A percentile compares a stretch with the other conserved stretches of the same genome.
phyloP scores from a whole-genome alignment of 1,284 basidiomycete genomes.

The Ceratobasidium sp. region DNA sequence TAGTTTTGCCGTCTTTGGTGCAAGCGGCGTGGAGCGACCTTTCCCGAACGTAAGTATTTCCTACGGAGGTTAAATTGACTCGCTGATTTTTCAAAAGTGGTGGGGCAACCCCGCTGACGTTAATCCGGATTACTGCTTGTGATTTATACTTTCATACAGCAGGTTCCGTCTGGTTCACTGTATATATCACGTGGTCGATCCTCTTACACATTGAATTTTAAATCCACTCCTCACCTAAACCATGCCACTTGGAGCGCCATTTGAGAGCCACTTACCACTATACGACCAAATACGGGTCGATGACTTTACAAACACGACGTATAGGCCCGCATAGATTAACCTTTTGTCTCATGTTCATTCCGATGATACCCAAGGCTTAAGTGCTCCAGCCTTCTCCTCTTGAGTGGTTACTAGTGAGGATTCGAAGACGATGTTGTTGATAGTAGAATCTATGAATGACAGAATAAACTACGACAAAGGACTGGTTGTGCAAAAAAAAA shows the following conservation, averaged over 20 bases:
- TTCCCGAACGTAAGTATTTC: conserved; percentile 57
- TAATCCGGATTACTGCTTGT: conserved; percentile 60
- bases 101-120: conserved; percentile 60
- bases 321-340: conserved; percentile 64
- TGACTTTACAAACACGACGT: conserved; percentile 61
- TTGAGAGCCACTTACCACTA: conserved; percentile 66
- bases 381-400: conserved; percentile 70
- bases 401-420: conserved; percentile 77
- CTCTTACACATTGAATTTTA: no score
- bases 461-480: conserved; percentile 62
- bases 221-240: not conserved
- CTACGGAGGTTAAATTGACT: not conserved
- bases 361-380: conserved; percentile 76
- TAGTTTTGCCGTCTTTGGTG: conserved; percentile 72
- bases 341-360: conserved; percentile 85
- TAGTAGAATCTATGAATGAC: conserved; percentile 72
- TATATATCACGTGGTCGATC: no score
- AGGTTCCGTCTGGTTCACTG: no score
- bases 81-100: conserved; percentile 51
- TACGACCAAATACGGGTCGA: conserved; percentile 80
- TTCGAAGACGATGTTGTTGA: conserved; percentile 81
- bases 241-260: conserved; percentile 76
- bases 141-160: no score
- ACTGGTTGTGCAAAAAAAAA: conserved; percentile 59
- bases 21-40: conserved; percentile 57